Evolutionary conservation across 257 asterid species (phyloP), one percentile per base, ranked within the genome.

Genomic region (Striga asiatica): DNA sequence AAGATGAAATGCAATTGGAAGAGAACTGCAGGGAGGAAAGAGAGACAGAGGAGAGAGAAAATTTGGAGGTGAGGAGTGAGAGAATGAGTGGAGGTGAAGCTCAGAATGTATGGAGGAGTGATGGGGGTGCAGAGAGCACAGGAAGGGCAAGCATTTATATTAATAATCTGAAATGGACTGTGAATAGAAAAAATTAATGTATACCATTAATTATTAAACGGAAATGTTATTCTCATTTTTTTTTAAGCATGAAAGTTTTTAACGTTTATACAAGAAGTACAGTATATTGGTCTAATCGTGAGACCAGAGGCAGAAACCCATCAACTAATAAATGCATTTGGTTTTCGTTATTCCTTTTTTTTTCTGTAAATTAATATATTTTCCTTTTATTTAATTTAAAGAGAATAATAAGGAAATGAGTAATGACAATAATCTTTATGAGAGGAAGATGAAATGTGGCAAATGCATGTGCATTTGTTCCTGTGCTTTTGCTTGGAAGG

Each of bases 401-500:
- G n/a, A n/a, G n/a, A n/a, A n/a, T n/a, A n/a, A n/a, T n/a, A n/a
- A n/a, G n/a, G n/a, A n/a, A n/a, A n/a, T n/a, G n/a, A n/a, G n/a
- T n/a, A n/a, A n/a, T n/a, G n/a, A n/a, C 23, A 5, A 24, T 18
- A 60, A 50, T 66, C 35, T 73, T 73, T 28, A 70, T 60, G 76
- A 70, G 62, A 61, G 61, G 76, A 50, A 21, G 68, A 62, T 38
- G 62, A 54, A 50, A 61, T 55, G 58, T 60, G 60, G 82, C 75
- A 70, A 57, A 16, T 69, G 66, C 96, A 86, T 81, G 92, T 86
- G 96, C 96, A 59, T 58, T 73, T 81, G 94, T 81, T 83, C 70
- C 75, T 77, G 68, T 73, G 22, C 76, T 71, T 76, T 78, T 52
- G 75, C 76, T 38, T 22, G 73, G 73, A 58, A 78, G 72, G 70